Conservation (phyloP, 768 basidiomycete species). For the Boletales sp. region DNA sequence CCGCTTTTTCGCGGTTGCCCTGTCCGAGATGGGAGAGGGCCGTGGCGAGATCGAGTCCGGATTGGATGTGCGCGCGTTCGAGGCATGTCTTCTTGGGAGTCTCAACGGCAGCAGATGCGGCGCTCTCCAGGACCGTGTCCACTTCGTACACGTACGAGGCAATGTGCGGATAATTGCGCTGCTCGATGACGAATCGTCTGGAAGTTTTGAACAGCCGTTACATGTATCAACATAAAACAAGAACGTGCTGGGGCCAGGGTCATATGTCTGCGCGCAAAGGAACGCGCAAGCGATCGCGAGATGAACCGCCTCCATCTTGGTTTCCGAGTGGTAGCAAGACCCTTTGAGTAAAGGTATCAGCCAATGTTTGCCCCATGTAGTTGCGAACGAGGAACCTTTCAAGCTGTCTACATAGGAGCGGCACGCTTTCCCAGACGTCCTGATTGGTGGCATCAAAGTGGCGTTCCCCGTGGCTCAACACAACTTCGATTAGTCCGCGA, state of each 20-base stretch:
- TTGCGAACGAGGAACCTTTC: conserved; percentile 45
- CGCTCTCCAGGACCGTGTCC: no score
- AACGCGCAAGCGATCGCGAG: conserved; percentile 86
- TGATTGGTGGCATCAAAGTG: conserved; percentile 70
- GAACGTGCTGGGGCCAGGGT: conserved; percentile 73
- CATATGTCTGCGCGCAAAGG: conserved; percentile 79
- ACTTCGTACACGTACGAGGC: no score
- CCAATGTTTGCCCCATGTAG: no score
- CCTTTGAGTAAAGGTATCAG: conserved; percentile 43
- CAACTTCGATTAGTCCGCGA: conserved; percentile 69
- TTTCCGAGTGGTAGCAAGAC: conserved; percentile 84
- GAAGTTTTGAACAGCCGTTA: background rate
- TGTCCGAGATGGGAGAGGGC: no score
- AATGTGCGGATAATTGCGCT: no score
- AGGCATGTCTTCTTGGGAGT: no score
- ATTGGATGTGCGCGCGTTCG: no score
- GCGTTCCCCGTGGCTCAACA: conserved; percentile 74
- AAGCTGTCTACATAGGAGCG: conserved; percentile 92
- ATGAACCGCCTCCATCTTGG: conserved; percentile 95
- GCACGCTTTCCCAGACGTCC: conserved; percentile 76
- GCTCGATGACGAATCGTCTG: no score
- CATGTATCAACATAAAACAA: background rate
- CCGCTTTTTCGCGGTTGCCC: no score
- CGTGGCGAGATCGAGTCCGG: no score
- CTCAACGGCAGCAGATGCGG: no score